phyloP scores from a whole-genome alignment of 768 basidiomycete genomes.

The Naganishia antarctica region DNA sequence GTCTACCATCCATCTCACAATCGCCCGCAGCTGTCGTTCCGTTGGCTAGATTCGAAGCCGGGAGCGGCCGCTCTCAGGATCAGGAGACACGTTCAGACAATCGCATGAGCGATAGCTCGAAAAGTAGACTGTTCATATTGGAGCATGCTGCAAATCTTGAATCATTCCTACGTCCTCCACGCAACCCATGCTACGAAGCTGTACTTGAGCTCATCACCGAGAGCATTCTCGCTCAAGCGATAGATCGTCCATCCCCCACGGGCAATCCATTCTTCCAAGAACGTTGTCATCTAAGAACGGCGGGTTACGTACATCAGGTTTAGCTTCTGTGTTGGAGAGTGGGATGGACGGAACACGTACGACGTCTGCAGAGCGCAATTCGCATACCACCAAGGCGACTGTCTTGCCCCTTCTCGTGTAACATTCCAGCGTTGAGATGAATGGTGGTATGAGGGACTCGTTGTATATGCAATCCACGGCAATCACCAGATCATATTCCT shows the following conservation, averaged over 20 bases:
- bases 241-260: conserved; percentile 35
- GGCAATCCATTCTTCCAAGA: conserved; percentile 39
- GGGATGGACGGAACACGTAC: conserved; percentile 31
- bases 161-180: conserved; percentile 30
- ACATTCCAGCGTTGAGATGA: conserved; percentile 39
- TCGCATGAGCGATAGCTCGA: too few species aligned
- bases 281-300: conserved; percentile 32
- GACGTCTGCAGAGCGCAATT: conserved; percentile 44
- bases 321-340: conserved; percentile 19
- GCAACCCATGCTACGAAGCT: conserved; percentile 42
- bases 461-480: conserved; percentile 49
- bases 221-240: conserved; percentile 31
- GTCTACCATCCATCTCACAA: too few species aligned
- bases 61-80: too few species aligned
- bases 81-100: too few species aligned
- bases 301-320: too few species aligned
- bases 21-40: too few species aligned
- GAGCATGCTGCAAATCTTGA: not conserved
- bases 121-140: not conserved
- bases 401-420: conserved; percentile 35
- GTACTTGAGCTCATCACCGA: conserved; percentile 35
- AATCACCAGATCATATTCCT: conserved; percentile 37
- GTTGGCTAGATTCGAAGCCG: too few species aligned
- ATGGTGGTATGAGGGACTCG: conserved; percentile 42
- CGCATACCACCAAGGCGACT: conserved; percentile 43